Percentiles rank a stretch among this genome's conserved stretches.
Conservation (phyloP, 257 asterid species). For the Henckelia pumila region DNA sequence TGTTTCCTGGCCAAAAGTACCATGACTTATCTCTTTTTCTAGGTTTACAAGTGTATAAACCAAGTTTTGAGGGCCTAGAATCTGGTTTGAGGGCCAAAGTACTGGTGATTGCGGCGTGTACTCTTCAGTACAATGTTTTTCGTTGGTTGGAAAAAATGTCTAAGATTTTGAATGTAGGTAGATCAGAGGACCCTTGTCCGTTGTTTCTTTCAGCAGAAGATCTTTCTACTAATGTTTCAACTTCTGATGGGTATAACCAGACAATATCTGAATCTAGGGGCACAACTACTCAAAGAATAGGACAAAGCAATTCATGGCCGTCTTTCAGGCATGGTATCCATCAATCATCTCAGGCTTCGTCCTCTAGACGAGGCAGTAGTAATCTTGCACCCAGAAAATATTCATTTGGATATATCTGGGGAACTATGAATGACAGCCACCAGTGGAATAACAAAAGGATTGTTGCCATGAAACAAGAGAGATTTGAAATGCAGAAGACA, state of each 20-base stretch:
- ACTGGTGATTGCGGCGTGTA: conserved; percentile 85
- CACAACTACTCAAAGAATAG: conserved; percentile 37
- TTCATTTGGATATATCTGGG: conserved; percentile 74
- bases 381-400: conserved; percentile 42
- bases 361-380: conserved; percentile 34
- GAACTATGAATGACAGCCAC: conserved; percentile 78
- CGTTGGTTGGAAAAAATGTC: conserved; percentile 83
- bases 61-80: conserved; percentile 76
- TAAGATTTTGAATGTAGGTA: conserved; percentile 45
- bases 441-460: conserved; percentile 80
- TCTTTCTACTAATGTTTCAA: conserved; percentile 35
- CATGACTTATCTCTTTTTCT: conserved; percentile 60
- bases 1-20: conserved; percentile 95
- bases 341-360: conserved; percentile 43
- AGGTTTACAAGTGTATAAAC: conserved; percentile 75
- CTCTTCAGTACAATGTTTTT: conserved; percentile 85
- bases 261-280: conserved; percentile 42
- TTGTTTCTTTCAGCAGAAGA: conserved; percentile 72
- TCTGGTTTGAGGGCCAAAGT: conserved; percentile 90
- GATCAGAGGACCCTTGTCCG: conserved; percentile 89
- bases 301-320: conserved; percentile 56
- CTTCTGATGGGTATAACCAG: conserved; percentile 46
- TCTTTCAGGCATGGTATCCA: conserved; percentile 37
- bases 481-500: conserved; percentile 83
- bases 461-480: conserved; percentile 74